Evolutionary conservation across 257 asterid species (phyloP), one percentile per base, ranked within the genome.

Genomic region (Nicotiana sylvestris): DNA sequence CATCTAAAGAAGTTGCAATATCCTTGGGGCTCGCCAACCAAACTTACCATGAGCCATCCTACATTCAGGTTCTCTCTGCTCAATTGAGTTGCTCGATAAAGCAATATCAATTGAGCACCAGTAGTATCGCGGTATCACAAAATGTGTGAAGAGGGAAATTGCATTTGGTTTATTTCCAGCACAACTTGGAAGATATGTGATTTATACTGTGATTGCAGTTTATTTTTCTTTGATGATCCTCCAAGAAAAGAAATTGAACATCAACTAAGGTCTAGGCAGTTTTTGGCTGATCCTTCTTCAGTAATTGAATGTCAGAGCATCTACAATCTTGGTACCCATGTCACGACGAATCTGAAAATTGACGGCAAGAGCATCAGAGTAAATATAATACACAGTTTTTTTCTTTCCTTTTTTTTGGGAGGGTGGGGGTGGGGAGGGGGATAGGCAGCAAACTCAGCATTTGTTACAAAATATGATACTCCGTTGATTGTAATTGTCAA

Each of bases 31-130:
- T 96, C 82, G 88, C 84, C 83, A 93, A 92, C 90, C 91, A 86
- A 86, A 88, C 97, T 84, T 92, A 53, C 98, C 91, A 70, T 93
- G 90, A 93, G 80, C 85, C 56, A 70, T 64, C 84, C 85, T 67
- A 64, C 61, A 10, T 70, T 70, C 56, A 56, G 58, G 29, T 69
- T 60, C 58, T 68, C 60, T 64, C 67, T 16, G 30, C 64, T 61
- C 77, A 21, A 35, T 9, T 2, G 21, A 66, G 85, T 84, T 66
- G 83, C 51, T 21, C 21, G 66, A 81, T 83, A 84, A 74, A 27
- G 16, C 69, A 29, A 58, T 16, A 56, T 27, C 66, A 27, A 49
- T 29, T 76, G 21, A 27, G 46, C 17, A 51, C 27, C 43, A 53
- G 64, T 49, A 27, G 27, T 27, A 49, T 49, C 3, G 25, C 25